Evolutionary conservation across 2,329 filamentous ascomycete genomes (phyloP), one percentile per base, ranked within the genome.

Genomic region (Calonectria ilicicola): DNA sequence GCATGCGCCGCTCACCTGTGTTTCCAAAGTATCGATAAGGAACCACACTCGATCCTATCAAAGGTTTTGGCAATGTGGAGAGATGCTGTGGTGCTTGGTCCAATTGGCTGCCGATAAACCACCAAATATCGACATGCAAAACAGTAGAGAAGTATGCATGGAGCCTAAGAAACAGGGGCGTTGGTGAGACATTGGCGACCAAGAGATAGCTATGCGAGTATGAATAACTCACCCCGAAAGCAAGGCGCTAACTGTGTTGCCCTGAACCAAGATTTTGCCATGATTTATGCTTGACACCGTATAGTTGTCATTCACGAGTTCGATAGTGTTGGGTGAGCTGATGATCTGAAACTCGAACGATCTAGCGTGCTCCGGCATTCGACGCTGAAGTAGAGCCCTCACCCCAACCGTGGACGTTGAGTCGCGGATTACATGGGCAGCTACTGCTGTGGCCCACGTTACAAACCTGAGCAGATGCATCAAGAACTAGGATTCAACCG

Each of bases 121-220:
- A 60, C 53, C 53, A 60, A 40, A 60, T 40, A 40, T 60, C 53
- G 21, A 60, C 32, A 15, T 60, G 53, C 53, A 60, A 60, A 27
- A 60, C 32, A 10, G 10, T 29, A 4, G 53, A 40, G 6, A 60
- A 9, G 53, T 60, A 60, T 40, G 32, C 35, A 26, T 60, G 53
- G 23, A 60, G 53, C 2, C 53, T 60, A 12, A 9, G 26, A 21
- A 8, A 23, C 12, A 26, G 5, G n/a, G 12, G 2, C 17, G 40
- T 42, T 42, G 12, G 19, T 56, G 29, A 56, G 29, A 19, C 29
- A 35, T n/a, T 35, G 51, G 15, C 21, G 7, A 8, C 27, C n/a
- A 21, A 44, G 1, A 44, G n/a, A 9, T 29, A 5, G n/a, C 15
- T 17, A n/a, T 38, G n/a, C 8, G 12, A 9, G 14, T 9, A 23